Base-by-base conservation (phyloP, 768 basidiomycete species). In the Infundibulicybe gibba region DNA sequence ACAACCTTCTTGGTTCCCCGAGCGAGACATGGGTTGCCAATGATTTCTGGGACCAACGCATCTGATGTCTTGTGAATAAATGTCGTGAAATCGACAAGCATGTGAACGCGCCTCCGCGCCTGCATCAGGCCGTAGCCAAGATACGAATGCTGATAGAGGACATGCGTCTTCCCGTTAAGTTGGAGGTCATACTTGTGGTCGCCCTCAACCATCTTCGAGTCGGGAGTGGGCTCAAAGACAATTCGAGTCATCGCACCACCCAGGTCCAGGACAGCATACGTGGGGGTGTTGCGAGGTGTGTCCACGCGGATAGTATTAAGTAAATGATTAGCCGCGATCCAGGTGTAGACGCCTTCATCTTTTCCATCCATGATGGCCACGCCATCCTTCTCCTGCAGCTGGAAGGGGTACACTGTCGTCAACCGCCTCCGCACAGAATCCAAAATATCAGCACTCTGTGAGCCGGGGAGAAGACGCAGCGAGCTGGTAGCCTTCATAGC, bases 181-280 rank as follows among this genome's bases (percentile, higher is more conserved):
- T 63, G 69, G 41, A 98, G 74, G 41, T 81, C 82, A 65, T 93
- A 97, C 67, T 89, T 90, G 71, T 97, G 95, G 45, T 97, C 94
- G 39, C 94, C 95, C 4, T 87, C 86, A 50, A 75, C 79, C 32
- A 77, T 54, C 19, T 54, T 53, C 20, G 67, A 65, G 21, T 75
- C 75, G 14, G 60, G 49, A 25, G 56, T 52, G 1, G 95, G 97
- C 67, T 94, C 86, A 57, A 98, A 97, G 48, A 97, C 94, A 63
- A 98, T 97, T 69, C 97, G 97, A 17, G 94, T 97, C 49, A 93
- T 94, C 25, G 90, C 97, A 2, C 97, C 97, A 3, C 97, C 97
- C 41, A 99, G 80, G 61, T 98, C 97, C 42, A 98, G 83, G 38
- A 97, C 93, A 17, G 95, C 95, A 54, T 88, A 90, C 20, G 89